These are phyloP conservation scores for Leucosporidium creatinivorum DNA, from an alignment of 768 basidiomycete species.

Conservation along the genomic window DNA sequence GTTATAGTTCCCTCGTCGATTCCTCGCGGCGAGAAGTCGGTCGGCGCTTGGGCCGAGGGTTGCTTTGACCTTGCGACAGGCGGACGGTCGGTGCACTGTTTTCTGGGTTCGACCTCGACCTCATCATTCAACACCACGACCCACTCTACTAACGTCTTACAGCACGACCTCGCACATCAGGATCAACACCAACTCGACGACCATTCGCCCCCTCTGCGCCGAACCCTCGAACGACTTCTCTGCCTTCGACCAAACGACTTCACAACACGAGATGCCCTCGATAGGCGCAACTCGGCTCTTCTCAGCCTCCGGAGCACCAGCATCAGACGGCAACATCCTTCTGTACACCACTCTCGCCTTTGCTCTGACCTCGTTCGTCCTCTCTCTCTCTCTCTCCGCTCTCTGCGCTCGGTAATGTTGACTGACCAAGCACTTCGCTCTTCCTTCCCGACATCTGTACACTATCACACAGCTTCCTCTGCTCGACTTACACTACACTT, in stretches of 20 bases:
- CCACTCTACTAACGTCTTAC: neutral
- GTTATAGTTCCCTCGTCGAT: no score
- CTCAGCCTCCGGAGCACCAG: neutral
- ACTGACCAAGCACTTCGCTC: neutral
- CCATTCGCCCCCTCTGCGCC: neutral
- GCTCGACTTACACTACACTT: constrained; percentile 19
- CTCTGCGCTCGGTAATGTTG: neutral
- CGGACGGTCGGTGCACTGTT: no score
- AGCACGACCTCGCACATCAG: neutral
- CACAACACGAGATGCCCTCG: neutral
- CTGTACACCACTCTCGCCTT: constrained; percentile 11
- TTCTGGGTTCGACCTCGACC: no score
- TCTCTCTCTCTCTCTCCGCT: neutral
- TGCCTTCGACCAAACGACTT: no score
- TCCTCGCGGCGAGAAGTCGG: no score
- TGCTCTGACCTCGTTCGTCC: constrained; percentile 14
- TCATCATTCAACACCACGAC: no score
- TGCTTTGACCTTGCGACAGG: no score
- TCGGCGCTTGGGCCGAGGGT: no score
- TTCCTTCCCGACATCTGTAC: neutral
- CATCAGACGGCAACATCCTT: neutral
- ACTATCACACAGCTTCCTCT: constrained; percentile 10
- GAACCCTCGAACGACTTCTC: neutral
- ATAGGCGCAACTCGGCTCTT: neutral
- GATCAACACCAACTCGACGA: neutral